A percentile compares a stretch with the other conserved stretches of the same genome.
phyloP scores from a whole-genome alignment of 139 green algal genomes.

The Yamagishiella unicocca region DNA sequence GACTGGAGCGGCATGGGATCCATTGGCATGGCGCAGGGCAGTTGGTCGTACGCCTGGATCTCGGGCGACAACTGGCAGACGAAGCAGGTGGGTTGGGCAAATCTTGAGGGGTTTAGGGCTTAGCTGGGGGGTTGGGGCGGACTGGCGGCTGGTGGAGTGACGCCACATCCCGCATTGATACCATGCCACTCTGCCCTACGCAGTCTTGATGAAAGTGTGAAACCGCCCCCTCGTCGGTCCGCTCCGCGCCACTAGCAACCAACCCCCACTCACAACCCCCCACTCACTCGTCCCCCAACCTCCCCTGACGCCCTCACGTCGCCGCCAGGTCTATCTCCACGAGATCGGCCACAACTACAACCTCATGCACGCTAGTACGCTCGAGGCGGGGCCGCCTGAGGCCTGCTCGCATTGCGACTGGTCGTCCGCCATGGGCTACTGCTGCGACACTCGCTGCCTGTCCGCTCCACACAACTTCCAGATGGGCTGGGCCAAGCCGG shows the following conservation, averaged over 20 bases:
- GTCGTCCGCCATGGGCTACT: slow-evolving; percentile 54
- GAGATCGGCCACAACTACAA: slow-evolving; percentile 63
- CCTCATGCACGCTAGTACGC: slow-evolving; percentile 49
- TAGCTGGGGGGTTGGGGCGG: too few species aligned
- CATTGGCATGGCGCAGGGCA: slow-evolving; percentile 40
- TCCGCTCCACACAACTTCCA: slow-evolving; percentile 29
- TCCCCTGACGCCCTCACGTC: neutral
- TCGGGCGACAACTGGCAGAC: slow-evolving; percentile 45
- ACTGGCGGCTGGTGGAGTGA: too few species aligned
- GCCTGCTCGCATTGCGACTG: slow-evolving; percentile 44
- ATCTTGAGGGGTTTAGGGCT: too few species aligned
- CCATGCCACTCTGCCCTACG: too few species aligned
- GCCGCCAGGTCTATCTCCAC: slow-evolving; percentile 51
- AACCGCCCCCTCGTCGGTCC: too few species aligned
- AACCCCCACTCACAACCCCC: too few species aligned
- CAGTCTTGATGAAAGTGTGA: too few species aligned
- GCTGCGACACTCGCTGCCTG: slow-evolving; percentile 45
- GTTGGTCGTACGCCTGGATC: slow-evolving; percentile 49
- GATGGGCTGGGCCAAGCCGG: slow-evolving; percentile 36
- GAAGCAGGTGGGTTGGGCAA: slow-evolving; percentile 42
- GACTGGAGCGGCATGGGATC: slow-evolving; percentile 43
- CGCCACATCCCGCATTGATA: too few species aligned
- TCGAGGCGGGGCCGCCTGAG: slow-evolving; percentile 12
- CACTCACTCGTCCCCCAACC: neutral
- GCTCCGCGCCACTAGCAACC: too few species aligned